Conservation (phyloP, 176 grass and related monocot species). For the Zea luxurians region DNA sequence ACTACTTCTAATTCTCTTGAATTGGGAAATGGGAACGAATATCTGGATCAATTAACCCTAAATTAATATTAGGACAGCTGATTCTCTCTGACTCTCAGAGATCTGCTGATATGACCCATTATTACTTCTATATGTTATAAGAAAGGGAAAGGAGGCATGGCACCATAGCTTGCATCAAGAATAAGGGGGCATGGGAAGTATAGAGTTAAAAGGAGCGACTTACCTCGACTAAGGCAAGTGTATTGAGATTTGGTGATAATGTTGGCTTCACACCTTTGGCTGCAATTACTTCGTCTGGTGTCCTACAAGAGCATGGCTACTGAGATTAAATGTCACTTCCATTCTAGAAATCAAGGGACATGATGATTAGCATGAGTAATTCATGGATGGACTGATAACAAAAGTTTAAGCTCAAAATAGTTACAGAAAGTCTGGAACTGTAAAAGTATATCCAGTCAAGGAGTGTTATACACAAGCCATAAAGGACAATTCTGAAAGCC, state of each 20-base stretch:
- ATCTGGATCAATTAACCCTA: slow-evolving; percentile 3
- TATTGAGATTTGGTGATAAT: slow-evolving; percentile 81
- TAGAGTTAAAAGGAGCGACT: slow-evolving; percentile 11
- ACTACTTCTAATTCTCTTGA: neutral
- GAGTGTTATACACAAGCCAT: neutral
- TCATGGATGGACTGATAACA: slow-evolving; percentile 12
- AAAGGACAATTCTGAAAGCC: neutral
- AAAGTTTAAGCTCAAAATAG: slow-evolving; percentile 4
- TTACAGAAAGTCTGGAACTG: neutral
- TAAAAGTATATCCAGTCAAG: slow-evolving; percentile 7
- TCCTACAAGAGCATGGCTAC: slow-evolving; percentile 48
- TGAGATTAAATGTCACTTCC: slow-evolving; percentile 27
- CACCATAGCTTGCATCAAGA: neutral
- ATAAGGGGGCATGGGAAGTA: neutral
- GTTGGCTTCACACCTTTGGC: slow-evolving; percentile 93
- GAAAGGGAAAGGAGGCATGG: neutral
- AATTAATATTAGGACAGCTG: neutral
- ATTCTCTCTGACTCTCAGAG: slow-evolving; percentile 24
- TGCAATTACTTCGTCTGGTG: slow-evolving; percentile 84
- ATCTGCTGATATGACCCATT: slow-evolving; percentile 10
- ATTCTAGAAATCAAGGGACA: slow-evolving; percentile 23
- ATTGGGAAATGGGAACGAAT: neutral
- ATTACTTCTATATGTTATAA: slow-evolving; percentile 1
- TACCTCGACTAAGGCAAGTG: slow-evolving; percentile 88
- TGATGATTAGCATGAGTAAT: neutral